Evolutionary conservation across 345 rosid genomes (phyloP).

Genomic region (Boechera stricta): DNA sequence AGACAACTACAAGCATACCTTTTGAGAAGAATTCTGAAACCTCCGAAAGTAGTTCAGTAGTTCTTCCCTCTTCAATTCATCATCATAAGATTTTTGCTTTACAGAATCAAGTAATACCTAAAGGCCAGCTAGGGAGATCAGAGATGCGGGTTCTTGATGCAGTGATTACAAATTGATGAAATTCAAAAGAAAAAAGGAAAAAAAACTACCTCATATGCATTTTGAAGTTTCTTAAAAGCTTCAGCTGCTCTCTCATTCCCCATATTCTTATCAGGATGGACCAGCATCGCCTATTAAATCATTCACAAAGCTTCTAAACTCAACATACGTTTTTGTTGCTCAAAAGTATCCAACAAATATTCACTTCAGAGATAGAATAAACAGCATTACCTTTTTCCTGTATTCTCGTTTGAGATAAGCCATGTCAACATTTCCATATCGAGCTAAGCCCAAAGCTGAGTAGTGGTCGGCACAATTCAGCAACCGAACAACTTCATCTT

Average conservation of each 20-base stretch:
- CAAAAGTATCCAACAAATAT: background rate
- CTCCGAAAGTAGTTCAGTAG: constrained; percentile 77
- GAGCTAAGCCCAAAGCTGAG: constrained; percentile 71
- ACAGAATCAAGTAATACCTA: constrained; percentile 88
- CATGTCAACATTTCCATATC: constrained; percentile 70
- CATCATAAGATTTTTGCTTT: constrained; percentile 89
- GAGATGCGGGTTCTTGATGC: constrained; percentile 17
- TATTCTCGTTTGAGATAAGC: constrained; percentile 84
- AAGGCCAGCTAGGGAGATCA: constrained; percentile 30
- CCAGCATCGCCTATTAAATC: constrained; percentile 82
- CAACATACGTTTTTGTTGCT: constrained; percentile 12
- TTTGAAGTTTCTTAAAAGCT: constrained; percentile 98
- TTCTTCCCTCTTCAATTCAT: constrained; percentile 89
- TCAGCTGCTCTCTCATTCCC: constrained; percentile 99
- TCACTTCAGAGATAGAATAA: constrained; percentile 33
- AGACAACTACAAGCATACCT: constrained; percentile 54
- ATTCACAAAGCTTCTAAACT: constrained; percentile 33
- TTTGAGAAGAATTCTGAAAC: constrained; percentile 76
- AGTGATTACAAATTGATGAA: constrained; percentile 32
- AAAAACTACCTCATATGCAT: constrained; percentile 82
- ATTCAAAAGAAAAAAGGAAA: background rate
- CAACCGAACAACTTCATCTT: constrained; percentile 88
- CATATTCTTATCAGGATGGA: constrained; percentile 99
- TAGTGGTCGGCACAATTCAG: constrained; percentile 86
- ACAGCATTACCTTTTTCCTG: constrained; percentile 75